Evolutionary conservation across 2,329 filamentous ascomycete species (phyloP), one percentile per base, ranked within the genome.

Genomic region (Aspergillus awamori): DNA sequence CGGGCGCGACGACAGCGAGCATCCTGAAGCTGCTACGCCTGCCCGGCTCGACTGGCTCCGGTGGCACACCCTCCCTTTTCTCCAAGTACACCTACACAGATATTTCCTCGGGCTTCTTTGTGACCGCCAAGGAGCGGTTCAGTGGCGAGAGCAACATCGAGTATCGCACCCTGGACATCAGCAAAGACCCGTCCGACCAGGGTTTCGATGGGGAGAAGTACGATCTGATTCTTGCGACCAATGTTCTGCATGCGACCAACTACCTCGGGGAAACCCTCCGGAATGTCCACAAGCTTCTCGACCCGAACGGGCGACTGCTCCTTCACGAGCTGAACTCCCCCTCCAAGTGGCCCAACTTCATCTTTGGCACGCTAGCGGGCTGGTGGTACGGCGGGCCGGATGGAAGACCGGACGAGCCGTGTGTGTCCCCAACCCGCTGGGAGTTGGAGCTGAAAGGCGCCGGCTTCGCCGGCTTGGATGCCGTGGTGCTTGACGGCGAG

Each of bases 291-390:
- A 59, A 54, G 10, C 57, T 74, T 22, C 61, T 74, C 4, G 63
- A 67, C 48, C 78, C 81, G 0, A 79, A 79, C 80, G 81, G 61
- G 10, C 20, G 43, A 13, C 43, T 63, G 13, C 28, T 57, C 4
- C 55, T 63, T 7, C 26, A 58, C 10, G 58, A 60, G 36, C 54
- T 60, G 2, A 45, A 33, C 28, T 26, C 51, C 4, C 10, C 41
- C 2, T 45, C 54, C 22, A 56, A 43, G 17, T 60, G 51, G 36
- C 10, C 26, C 8, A 63, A 60, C 15, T 54, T 55, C 24, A 52
- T 52, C 17, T 55, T 58, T 24, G 58, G 58, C 13, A 11, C 38
- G 11, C 58, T 63, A 8, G 22, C 54, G 1, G 58, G 61, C 6
- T 63, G 61, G 61, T 58, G 58, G 58, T 36, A 43, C 22, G 58